Evolutionary conservation across 805 yeast genomes (phyloP).

Genomic region (Yarrowia sp.): DNA sequence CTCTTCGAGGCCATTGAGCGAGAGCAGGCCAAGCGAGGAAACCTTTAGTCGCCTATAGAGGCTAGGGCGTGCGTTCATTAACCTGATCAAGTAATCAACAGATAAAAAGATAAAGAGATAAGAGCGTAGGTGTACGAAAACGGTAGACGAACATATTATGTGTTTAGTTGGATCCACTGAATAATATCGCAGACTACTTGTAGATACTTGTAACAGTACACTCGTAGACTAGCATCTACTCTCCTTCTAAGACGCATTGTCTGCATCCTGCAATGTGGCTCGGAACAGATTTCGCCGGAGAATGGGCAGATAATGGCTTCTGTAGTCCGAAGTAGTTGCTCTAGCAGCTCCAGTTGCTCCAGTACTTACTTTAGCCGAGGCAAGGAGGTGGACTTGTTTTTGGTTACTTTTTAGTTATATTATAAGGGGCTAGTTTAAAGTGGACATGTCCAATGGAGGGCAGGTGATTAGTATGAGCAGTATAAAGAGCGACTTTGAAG

Average conservation of each 20-base stretch:
- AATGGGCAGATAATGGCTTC: constrained; percentile 1
- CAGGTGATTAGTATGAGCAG: neutral
- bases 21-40: constrained; percentile 78
- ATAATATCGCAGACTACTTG: neutral
- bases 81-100: constrained; percentile 21
- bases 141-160: neutral
- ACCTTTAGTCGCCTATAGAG: constrained; percentile 46
- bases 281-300: constrained; percentile 11
- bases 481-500: no score
- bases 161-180: neutral
- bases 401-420: neutral
- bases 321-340: no score
- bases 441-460: neutral
- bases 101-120: neutral
- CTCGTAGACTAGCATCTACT: no score
- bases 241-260: no score
- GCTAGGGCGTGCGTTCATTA: constrained; percentile 4
- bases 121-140: no score
- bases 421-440: constrained; percentile 1
- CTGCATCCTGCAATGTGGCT: no score
- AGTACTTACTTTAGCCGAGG: neutral
- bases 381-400: neutral
- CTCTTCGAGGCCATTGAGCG: constrained; percentile 79
- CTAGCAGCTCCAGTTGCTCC: neutral
- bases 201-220: neutral